These are phyloP conservation scores for Ophiocordyceps camponoti-rufipedis DNA, from an alignment of 2,329 filamentous ascomycete genomes.

Conservation along the genomic window DNA sequence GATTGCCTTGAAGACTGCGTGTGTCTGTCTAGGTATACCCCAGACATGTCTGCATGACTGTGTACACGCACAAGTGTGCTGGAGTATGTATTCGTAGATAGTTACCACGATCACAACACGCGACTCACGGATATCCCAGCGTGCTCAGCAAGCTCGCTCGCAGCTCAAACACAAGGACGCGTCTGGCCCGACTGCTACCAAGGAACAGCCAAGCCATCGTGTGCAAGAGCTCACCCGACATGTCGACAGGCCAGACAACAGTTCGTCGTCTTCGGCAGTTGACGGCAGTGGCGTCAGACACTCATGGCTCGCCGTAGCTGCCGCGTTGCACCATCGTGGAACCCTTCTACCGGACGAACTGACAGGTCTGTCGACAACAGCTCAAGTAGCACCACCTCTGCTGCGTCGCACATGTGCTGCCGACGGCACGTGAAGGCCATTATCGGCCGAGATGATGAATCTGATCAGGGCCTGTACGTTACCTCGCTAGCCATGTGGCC, in stretches of 20 bases:
- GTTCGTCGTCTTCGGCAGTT: background rate
- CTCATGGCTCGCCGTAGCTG: background rate
- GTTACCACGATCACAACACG: too few relatives aligned
- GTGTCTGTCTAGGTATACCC: too few relatives aligned
- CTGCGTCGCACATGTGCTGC: background rate
- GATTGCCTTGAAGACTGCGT: too few relatives aligned
- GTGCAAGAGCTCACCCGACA: background rate
- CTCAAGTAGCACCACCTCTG: background rate
- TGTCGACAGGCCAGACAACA: background rate
- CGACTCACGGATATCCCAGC: too few relatives aligned
- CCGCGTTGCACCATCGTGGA: background rate
- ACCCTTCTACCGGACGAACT: conserved; percentile 1
- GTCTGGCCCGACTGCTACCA: too few relatives aligned
- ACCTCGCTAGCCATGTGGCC: background rate
- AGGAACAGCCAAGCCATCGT: too few relatives aligned
- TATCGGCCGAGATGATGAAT: background rate
- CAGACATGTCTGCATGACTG: too few relatives aligned
- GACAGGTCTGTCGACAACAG: background rate
- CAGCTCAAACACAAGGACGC: too few relatives aligned
- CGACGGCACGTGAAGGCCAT: background rate
- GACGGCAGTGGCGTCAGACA: background rate
- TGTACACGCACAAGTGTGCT: too few relatives aligned
- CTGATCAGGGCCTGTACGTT: background rate
- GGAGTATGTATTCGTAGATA: too few relatives aligned
- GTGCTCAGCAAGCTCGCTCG: too few relatives aligned